Conservation (phyloP, 352 stramenopile genomes). For the Pythium angustatum region DNA sequence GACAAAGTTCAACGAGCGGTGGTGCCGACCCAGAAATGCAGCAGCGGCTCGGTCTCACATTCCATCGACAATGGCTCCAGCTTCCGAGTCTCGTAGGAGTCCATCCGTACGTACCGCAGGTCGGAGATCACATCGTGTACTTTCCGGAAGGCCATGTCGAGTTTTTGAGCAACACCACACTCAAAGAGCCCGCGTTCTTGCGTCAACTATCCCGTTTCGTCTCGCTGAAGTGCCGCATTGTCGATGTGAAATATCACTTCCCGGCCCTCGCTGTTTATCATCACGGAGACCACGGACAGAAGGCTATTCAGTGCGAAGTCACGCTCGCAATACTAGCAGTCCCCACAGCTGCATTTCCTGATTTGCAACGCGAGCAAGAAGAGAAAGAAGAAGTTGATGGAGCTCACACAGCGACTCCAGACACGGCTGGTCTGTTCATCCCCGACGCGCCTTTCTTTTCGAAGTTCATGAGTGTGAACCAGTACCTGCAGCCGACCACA, state of each 20-base stretch:
- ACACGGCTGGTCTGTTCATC: conserved; percentile 35
- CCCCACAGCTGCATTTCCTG: conserved; percentile 33
- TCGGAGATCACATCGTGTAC: conserved; percentile 82
- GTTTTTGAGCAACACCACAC: conserved; percentile 43
- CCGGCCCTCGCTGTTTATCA: conserved; percentile 56
- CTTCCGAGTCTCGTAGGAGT: conserved; percentile 43
- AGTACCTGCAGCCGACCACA: conserved; percentile 40
- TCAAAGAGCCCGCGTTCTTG: conserved; percentile 52
- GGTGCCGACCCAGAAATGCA: conserved; percentile 20
- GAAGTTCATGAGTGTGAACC: conserved; percentile 69
- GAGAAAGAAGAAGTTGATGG: conserved; percentile 35
- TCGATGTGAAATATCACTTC: conserved; percentile 78
- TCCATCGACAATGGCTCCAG: conserved; percentile 83
- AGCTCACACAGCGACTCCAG: conserved; percentile 17
- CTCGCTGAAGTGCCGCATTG: conserved; percentile 73
- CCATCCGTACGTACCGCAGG: conserved; percentile 79
- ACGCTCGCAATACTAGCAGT: conserved; percentile 62
- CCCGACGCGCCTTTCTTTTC: conserved; percentile 43
- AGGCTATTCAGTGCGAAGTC: conserved; percentile 55
- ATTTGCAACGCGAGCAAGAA: conserved; percentile 35
- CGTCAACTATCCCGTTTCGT: conserved; percentile 56
- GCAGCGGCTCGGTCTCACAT: conserved; percentile 62
- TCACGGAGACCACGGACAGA: conserved; percentile 5
- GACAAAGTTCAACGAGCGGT: background rate
- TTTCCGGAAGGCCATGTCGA: conserved; percentile 67